These are phyloP conservation scores for Spatholobus suberectus DNA, from an alignment of 306 rosid species.

Conservation along the genomic window DNA sequence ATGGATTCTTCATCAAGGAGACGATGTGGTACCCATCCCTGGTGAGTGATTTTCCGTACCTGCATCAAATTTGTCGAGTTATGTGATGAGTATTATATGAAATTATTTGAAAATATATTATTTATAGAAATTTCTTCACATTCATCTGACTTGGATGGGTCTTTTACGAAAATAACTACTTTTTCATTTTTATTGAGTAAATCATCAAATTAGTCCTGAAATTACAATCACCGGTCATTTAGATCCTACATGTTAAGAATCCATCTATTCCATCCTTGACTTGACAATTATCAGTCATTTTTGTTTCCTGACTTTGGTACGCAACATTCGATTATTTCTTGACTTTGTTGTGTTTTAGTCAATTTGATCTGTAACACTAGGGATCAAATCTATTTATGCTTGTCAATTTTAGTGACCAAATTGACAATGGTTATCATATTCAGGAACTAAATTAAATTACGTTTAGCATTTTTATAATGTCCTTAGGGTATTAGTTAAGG, in stretches of 20 bases:
- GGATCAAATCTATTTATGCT: neutral
- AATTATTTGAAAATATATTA: neutral
- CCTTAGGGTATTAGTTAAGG: too few relatives aligned
- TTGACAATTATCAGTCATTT: neutral
- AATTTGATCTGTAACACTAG: neutral
- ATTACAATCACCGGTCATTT: neutral
- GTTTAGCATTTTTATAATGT: neutral
- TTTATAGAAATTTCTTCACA: neutral
- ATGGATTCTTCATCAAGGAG: conserved; percentile 72
- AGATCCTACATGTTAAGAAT: neutral
- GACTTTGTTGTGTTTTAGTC: neutral
- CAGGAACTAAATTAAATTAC: neutral
- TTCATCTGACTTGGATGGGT: neutral
- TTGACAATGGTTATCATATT: neutral
- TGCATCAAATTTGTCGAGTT: neutral
- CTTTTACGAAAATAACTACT: neutral
- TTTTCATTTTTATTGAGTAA: neutral
- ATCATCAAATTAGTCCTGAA: neutral
- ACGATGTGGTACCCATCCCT: conserved; percentile 73
- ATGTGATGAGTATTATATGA: neutral
- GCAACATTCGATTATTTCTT: neutral
- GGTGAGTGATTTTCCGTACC: conserved; percentile 49
- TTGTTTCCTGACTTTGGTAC: neutral
- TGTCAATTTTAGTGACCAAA: neutral
- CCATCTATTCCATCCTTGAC: neutral